Evolutionary conservation across 2,329 filamentous ascomycete species (phyloP), one percentile per base, ranked within the genome.

Genomic region (Peltaster fructicola): DNA sequence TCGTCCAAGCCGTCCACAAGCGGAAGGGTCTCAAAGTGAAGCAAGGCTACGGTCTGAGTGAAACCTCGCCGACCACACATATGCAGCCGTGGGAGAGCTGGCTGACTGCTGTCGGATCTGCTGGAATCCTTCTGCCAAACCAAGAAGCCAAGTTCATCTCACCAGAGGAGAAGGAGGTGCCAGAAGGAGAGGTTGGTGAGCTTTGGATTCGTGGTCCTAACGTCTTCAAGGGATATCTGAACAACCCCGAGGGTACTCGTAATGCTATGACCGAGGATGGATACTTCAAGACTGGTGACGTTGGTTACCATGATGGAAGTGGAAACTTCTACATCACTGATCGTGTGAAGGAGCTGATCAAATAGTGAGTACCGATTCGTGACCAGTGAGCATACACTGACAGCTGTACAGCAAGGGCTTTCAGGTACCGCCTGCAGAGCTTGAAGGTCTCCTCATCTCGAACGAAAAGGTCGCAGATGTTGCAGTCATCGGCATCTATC

Each of bases 291-390:
- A 92, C 84, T 0, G 84, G 84, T 2, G 84, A 93, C 41, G 71
- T 92, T 14, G 78, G 80, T 4, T 72, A 78, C 35, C 68, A 78
- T 40, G 79, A 91, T 43, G 56, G 63, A 22, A 62, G 77, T 24
- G 77, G 77, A 15, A 79, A 90, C 44, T 79, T 90, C 41, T 92
- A 73, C 56, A 85, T 92, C 45, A 91, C 84, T 1, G 84, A 93
- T 45, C 73, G 82, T 5, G 61, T 81, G 17, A 82, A 73, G 48
- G 67, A 71, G 46, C 41, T 72, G 28, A 71, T 72, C 44, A 68
- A 76, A 50, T 74, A 66, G n/a, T n/a, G n/a, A n/a, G n/a, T n/a
- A n/a, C n/a, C n/a, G n/a, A n/a, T n/a, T n/a, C 47, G 74, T n/a
- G n/a, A n/a, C n/a, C n/a, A 79, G 50, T 4, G 15, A 13, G 5